phyloP scores from a whole-genome alignment of 2,329 filamentous ascomycete species.

The Pezicula carpinea region DNA sequence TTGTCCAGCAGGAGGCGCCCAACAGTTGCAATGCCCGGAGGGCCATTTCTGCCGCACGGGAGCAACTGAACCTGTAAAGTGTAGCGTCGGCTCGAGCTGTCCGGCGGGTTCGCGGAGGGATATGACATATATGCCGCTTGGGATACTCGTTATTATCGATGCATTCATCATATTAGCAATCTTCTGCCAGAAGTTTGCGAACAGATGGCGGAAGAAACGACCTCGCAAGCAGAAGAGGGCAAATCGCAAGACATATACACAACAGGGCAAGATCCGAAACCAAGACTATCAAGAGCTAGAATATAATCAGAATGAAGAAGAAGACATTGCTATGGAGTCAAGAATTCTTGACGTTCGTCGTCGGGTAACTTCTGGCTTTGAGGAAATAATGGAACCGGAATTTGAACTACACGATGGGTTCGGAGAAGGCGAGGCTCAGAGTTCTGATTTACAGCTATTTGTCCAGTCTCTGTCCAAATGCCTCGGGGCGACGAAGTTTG shows the following conservation, averaged over 20 bases:
- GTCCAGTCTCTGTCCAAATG: slow-evolving; percentile 48
- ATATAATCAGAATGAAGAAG: slow-evolving; percentile 17
- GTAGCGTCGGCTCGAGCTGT: slow-evolving; percentile 40
- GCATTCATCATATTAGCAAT: slow-evolving; percentile 34
- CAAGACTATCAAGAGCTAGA: slow-evolving; percentile 25
- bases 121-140: slow-evolving; percentile 38
- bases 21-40: slow-evolving; percentile 38
- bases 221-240: slow-evolving; percentile 14
- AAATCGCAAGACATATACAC: slow-evolving; percentile 15
- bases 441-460: slow-evolving; percentile 41
- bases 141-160: slow-evolving; percentile 39
- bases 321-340: slow-evolving; percentile 18
- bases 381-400: neutral
- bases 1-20: slow-evolving; percentile 39
- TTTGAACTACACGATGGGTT: neutral
- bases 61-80: slow-evolving; percentile 42
- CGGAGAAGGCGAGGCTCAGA: neutral
- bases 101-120: slow-evolving; percentile 38
- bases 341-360: neutral
- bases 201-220: slow-evolving; percentile 28
- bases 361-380: neutral
- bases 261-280: slow-evolving; percentile 22
- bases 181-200: slow-evolving; percentile 31
- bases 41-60: slow-evolving; percentile 49
- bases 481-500: slow-evolving; percentile 45